Conservation (phyloP, 192 early-diverging fungal species). For the Coemansia sp. region DNA sequence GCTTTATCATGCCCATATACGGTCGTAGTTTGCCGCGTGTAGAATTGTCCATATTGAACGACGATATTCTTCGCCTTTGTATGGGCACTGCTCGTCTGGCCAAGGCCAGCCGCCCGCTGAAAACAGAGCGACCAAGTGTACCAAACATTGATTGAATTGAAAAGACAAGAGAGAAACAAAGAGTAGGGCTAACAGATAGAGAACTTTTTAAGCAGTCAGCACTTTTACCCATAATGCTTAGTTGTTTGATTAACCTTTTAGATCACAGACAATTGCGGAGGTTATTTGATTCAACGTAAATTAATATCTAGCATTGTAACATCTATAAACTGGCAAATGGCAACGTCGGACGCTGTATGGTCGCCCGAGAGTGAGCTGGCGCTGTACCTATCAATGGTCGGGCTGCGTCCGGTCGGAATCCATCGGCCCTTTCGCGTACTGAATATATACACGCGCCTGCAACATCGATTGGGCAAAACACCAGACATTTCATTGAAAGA, state of each 20-base stretch:
- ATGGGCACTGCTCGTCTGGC: too few relatives aligned
- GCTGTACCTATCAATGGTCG: constrained; percentile 47
- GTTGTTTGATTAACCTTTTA: too few relatives aligned
- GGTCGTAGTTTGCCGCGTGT: constrained; percentile 32
- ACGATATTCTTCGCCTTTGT: constrained; percentile 16
- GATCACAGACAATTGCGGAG: too few relatives aligned
- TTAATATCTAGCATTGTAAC: not conserved
- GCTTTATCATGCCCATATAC: constrained; percentile 27
- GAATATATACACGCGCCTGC: constrained; percentile 49
- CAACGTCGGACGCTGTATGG: constrained; percentile 12
- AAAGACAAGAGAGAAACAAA: too few relatives aligned
- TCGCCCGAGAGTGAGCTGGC: constrained; percentile 44
- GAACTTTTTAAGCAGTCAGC: too few relatives aligned
- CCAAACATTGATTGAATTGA: too few relatives aligned
- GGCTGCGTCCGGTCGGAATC: constrained; percentile 47
- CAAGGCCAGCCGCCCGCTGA: too few relatives aligned
- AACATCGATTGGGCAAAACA: constrained; percentile 25
- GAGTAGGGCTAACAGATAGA: too few relatives aligned
- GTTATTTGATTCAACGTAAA: too few relatives aligned
- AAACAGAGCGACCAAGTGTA: too few relatives aligned
- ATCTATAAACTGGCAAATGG: constrained; percentile 9
- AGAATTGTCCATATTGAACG: constrained; percentile 43
- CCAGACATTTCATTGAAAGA: constrained; percentile 24
- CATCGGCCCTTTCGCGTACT: constrained; percentile 50
- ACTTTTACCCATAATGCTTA: too few relatives aligned